Conservation (phyloP, 805 yeast genomes). For the Peterozyma toletana region DNA sequence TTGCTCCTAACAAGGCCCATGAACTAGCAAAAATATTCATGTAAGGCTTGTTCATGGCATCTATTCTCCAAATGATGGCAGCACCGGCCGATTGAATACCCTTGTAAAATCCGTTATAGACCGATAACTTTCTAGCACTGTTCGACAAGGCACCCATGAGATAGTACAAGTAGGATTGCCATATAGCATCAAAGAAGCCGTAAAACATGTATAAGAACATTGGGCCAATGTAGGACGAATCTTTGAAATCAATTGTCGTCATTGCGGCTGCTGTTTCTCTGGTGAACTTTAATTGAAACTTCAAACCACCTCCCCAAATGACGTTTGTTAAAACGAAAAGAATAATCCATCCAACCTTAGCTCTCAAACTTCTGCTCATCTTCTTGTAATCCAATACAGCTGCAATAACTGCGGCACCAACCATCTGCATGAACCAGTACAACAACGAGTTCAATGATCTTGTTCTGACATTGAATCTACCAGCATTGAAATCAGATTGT, state of each 20-base stretch:
- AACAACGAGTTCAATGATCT: constrained; percentile 54
- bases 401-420: constrained; percentile 48
- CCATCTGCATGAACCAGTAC: constrained; percentile 55
- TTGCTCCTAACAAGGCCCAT: constrained; percentile 44
- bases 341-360: constrained; percentile 34
- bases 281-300: constrained; percentile 7
- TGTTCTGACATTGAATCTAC: constrained; percentile 49
- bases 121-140: constrained; percentile 45
- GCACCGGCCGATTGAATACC: constrained; percentile 60
- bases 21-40: constrained; percentile 36
- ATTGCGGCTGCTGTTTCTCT: constrained; percentile 18
- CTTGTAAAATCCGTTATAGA: constrained; percentile 58
- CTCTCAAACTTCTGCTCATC: constrained; percentile 37
- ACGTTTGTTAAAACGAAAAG: constrained; percentile 33
- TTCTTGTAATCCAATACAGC: constrained; percentile 34
- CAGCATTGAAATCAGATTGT: constrained; percentile 50
- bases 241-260: constrained; percentile 36
- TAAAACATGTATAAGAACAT: constrained; percentile 57
- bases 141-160: constrained; percentile 52
- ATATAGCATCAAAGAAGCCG: constrained; percentile 53
- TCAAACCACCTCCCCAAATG: constrained; percentile 53
- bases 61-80: constrained; percentile 54
- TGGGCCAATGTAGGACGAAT: constrained; percentile 44
- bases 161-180: constrained; percentile 54
- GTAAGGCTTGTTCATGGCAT: constrained; percentile 30